phyloP scores from a whole-genome alignment of 208 protist species.

The Leishmania guyanensis region DNA sequence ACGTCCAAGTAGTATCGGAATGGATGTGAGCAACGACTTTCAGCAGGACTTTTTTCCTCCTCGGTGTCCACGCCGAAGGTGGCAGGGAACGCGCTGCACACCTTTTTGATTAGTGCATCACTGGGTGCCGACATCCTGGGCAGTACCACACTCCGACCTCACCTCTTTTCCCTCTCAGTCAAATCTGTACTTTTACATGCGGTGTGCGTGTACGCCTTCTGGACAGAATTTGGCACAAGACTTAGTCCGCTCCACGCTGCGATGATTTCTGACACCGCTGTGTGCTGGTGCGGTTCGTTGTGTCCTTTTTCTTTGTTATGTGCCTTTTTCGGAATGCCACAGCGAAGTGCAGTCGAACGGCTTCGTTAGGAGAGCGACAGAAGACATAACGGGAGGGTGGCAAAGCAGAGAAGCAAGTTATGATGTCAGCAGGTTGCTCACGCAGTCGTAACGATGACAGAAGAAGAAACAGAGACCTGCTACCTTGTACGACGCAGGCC shows the following conservation, averaged over 20 bases:
- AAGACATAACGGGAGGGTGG: constrained; percentile 6
- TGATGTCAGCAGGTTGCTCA: not conserved
- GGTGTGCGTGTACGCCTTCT: not conserved
- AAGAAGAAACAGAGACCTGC: not conserved
- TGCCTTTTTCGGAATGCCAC: not conserved
- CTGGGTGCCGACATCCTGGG: constrained; percentile 14
- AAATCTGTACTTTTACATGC: not conserved
- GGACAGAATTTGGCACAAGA: not conserved
- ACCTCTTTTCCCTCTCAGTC: no score
- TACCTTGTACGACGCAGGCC: not conserved
- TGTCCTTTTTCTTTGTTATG: not conserved
- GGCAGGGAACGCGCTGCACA: constrained; percentile 41
- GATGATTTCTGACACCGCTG: not conserved
- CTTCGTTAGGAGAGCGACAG: not conserved
- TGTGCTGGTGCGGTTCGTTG: not conserved
- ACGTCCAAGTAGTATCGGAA: constrained; percentile 62
- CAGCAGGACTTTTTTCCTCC: constrained; percentile 1
- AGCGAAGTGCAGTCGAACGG: not conserved
- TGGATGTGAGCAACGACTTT: constrained; percentile 8
- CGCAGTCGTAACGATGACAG: not conserved
- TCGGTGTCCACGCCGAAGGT: constrained; percentile 39
- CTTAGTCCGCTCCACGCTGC: not conserved
- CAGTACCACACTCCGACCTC: not conserved
- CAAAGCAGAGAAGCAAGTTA: not conserved
- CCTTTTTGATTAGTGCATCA: constrained; percentile 33